Percentiles rank a stretch among this genome's conserved stretches.
Evolutionary conservation across 176 grass and related monocot species (phyloP).

Genomic region (Aegilops bicornis): DNA sequence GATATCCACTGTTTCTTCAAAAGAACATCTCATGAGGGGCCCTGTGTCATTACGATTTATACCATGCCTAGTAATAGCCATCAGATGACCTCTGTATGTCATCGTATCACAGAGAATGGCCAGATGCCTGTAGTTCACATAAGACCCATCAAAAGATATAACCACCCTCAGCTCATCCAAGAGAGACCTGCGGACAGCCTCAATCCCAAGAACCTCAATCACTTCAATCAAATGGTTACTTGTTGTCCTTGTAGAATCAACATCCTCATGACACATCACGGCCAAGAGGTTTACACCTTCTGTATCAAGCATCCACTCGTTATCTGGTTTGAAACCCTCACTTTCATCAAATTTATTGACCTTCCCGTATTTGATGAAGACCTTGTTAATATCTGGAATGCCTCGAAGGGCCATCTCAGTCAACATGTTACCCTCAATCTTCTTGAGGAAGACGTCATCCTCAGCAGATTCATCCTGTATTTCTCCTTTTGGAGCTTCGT

Average conservation of each 20-base stretch:
- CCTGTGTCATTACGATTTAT: slow-evolving; percentile 97
- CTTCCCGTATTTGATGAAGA: slow-evolving; percentile 86
- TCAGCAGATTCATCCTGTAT: slow-evolving; percentile 94
- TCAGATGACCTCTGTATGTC: slow-evolving; percentile 93
- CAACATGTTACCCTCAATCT: slow-evolving; percentile 96
- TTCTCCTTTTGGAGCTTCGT: slow-evolving; percentile 95
- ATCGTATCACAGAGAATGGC: slow-evolving; percentile 98
- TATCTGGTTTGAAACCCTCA: slow-evolving; percentile 75
- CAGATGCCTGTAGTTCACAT: slow-evolving; percentile 93
- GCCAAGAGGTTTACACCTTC: slow-evolving; percentile 97
- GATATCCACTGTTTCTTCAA: slow-evolving; percentile 94
- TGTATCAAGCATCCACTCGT: slow-evolving; percentile 98
- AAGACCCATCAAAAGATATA: slow-evolving; percentile 98
- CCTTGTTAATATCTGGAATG: slow-evolving; percentile 98
- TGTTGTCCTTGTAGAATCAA: slow-evolving; percentile 92
- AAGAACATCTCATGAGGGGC: slow-evolving; percentile 91
- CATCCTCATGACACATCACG: slow-evolving; percentile 95
- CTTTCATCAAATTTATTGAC: slow-evolving; percentile 75
- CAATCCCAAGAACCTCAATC: slow-evolving; percentile 96
- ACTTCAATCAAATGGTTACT: slow-evolving; percentile 98
- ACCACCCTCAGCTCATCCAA: slow-evolving; percentile 92
- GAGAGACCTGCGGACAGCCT: slow-evolving; percentile 83
- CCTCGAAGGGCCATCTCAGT: slow-evolving; percentile 98
- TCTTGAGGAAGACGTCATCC: slow-evolving; percentile 91
- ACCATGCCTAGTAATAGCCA: slow-evolving; percentile 93